Conservation (phyloP, 2,329 filamentous ascomycete genomes). For the Trichoderma cornu-damae region DNA sequence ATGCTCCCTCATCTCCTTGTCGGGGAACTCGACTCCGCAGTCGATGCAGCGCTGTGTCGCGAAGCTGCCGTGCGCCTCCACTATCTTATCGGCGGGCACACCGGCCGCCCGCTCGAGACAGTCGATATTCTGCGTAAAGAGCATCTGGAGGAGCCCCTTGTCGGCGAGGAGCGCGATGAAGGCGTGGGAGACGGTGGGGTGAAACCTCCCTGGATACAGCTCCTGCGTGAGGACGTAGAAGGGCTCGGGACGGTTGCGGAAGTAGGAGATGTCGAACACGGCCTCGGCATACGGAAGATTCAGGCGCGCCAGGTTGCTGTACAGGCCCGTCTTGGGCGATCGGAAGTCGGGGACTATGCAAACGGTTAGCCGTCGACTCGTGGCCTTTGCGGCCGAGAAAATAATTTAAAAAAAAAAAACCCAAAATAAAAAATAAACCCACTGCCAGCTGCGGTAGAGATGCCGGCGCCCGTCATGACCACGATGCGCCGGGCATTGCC, state of each 20-base stretch:
- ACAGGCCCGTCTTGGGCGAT: constrained; percentile 87
- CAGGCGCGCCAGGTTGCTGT: constrained; percentile 82
- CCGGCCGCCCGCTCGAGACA: constrained; percentile 86
- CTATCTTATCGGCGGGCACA: constrained; percentile 71
- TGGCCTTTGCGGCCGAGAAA: no score
- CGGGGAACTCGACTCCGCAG: constrained; percentile 68
- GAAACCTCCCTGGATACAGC: constrained; percentile 83
- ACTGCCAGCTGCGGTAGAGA: constrained; percentile 69
- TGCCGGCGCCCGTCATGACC: constrained; percentile 86
- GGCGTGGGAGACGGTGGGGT: constrained; percentile 82
- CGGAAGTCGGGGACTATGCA: constrained; percentile 82
- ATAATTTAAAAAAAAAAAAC: no score
- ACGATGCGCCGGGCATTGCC: constrained; percentile 67
- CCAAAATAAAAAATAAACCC: no score
- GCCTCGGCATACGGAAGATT: constrained; percentile 86
- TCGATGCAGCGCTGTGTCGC: constrained; percentile 88
- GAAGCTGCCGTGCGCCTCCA: constrained; percentile 95
- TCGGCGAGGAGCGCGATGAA: constrained; percentile 79
- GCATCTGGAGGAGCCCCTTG: constrained; percentile 73
- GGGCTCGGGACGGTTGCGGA: constrained; percentile 73
- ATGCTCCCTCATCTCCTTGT: constrained; percentile 65
- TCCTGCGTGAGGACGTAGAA: constrained; percentile 93
- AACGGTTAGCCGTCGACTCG: neutral
- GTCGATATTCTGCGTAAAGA: constrained; percentile 98
- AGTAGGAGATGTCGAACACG: constrained; percentile 90